Conservation (phyloP, 148 eudicot genomes). For the Vaccinium vitisidaea region DNA sequence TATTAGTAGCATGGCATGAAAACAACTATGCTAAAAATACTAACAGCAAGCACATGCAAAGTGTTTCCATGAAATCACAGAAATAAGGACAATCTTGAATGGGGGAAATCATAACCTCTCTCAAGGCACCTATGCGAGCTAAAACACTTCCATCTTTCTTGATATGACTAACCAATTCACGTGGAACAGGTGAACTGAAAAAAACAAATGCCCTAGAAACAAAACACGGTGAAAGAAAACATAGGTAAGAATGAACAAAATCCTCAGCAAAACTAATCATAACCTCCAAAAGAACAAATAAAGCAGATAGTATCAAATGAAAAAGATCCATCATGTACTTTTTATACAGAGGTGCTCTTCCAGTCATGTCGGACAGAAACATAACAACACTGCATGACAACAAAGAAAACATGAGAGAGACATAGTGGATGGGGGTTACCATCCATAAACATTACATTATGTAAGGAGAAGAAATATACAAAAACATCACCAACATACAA, state of each 20-base stretch:
- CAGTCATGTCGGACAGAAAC: slow-evolving; percentile 90
- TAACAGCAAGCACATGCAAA: slow-evolving; percentile 11
- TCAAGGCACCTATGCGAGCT: slow-evolving; percentile 79
- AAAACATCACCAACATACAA: background rate
- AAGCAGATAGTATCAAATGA: background rate
- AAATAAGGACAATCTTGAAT: slow-evolving; percentile 14
- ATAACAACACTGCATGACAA: slow-evolving; percentile 66
- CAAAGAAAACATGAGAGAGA: slow-evolving; percentile 12
- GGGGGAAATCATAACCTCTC: slow-evolving; percentile 54
- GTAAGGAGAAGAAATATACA: background rate
- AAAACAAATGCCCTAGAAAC: slow-evolving; percentile 80
- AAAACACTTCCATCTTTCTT: slow-evolving; percentile 66
- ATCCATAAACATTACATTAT: background rate
- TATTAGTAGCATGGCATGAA: slow-evolving; percentile 10
- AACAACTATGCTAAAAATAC: background rate
- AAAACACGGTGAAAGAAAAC: slow-evolving; percentile 13
- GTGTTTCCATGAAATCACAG: slow-evolving; percentile 3
- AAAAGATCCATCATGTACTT: slow-evolving; percentile 48
- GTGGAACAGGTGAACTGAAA: slow-evolving; percentile 78
- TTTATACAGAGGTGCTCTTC: slow-evolving; percentile 80
- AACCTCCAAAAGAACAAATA: slow-evolving; percentile 4
- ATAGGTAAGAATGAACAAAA: slow-evolving; percentile 11
- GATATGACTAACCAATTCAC: slow-evolving; percentile 66
- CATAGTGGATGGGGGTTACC: background rate
- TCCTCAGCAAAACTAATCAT: background rate